Evolutionary conservation across 495 filamentous ascomycete species (phyloP).

Genomic region (Xylaria bambusicola): DNA sequence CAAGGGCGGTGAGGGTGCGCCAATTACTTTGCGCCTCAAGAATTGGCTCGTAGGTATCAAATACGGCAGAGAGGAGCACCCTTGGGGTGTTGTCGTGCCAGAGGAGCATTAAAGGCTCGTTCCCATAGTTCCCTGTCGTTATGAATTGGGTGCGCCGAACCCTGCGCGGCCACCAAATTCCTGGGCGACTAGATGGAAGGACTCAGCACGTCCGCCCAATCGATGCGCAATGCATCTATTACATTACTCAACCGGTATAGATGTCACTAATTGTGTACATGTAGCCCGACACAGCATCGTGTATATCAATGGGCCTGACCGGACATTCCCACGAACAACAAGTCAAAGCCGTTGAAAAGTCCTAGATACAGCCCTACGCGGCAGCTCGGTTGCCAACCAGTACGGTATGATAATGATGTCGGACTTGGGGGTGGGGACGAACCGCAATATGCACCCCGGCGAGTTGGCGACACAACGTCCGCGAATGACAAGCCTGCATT

Average conservation of each 20-base stretch:
- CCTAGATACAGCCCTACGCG: constrained; percentile 3
- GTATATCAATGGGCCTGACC: neutral
- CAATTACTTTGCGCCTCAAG: constrained; percentile 71
- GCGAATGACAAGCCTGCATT: constrained; percentile 8
- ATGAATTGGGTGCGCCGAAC: too few relatives aligned
- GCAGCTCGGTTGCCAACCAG: neutral
- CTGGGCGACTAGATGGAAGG: too few relatives aligned
- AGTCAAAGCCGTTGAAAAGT: constrained; percentile 3
- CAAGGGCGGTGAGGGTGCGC: constrained; percentile 58
- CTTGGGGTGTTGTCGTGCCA: constrained; percentile 77
- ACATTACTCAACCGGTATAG: neutral
- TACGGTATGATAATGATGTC: neutral
- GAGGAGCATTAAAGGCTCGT: constrained; percentile 42
- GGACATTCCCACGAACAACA: neutral
- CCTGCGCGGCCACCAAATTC: neutral
- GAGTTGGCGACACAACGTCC: neutral
- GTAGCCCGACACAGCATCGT: neutral
- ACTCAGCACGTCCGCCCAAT: neutral
- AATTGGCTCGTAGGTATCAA: constrained; percentile 79
- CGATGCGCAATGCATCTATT: neutral
- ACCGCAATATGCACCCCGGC: constrained; percentile 8
- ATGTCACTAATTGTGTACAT: neutral
- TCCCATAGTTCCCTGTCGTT: constrained; percentile 14
- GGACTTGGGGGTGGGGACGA: constrained; percentile 18
- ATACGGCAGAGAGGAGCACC: constrained; percentile 78